Percentiles rank a stretch among this genome's conserved stretches.
These are phyloP conservation scores for Arthrocladium fulminans DNA, from an alignment of 2,329 filamentous ascomycete species.

Conservation along the genomic window DNA sequence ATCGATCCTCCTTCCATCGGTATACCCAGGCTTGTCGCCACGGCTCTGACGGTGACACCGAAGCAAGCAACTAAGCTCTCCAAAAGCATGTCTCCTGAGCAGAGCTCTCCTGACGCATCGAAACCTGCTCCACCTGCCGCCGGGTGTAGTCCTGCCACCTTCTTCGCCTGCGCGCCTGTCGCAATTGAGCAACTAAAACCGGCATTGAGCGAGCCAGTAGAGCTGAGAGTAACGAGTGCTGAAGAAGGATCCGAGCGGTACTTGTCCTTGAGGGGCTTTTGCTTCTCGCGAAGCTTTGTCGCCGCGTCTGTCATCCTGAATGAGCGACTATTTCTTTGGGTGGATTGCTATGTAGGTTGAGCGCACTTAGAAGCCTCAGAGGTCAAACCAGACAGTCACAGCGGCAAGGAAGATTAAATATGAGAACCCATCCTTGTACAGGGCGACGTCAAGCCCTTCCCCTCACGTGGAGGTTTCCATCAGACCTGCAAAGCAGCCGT, in stretches of 20 bases:
- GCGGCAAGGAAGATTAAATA: no score
- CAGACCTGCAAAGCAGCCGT: no score
- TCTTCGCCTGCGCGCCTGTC: conserved; percentile 35
- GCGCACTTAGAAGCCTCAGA: no score
- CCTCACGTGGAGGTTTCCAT: no score
- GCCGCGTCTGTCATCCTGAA: conserved; percentile 17
- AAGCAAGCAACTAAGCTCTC: conserved; percentile 44
- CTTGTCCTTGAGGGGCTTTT: conserved; percentile 41
- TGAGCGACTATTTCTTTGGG: no score
- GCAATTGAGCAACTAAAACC: conserved; percentile 40
- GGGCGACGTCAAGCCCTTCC: no score
- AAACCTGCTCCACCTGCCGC: conserved; percentile 41
- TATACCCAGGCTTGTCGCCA: conserved; percentile 40
- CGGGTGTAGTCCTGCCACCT: conserved; percentile 40
- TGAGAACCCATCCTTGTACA: no score
- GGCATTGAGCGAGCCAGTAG: conserved; percentile 36
- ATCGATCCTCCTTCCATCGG: conserved; percentile 37
- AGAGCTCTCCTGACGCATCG: conserved; percentile 37
- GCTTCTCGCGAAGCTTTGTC: conserved; percentile 35
- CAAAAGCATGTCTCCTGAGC: conserved; percentile 43
- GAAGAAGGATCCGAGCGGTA: conserved; percentile 38
- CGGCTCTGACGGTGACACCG: conserved; percentile 44
- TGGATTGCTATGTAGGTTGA: no score
- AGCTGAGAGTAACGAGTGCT: conserved; percentile 40
- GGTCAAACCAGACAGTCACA: no score